Evolutionary conservation across 2,329 filamentous ascomycete species (phyloP).

Genomic region (Didymella arachidicola): DNA sequence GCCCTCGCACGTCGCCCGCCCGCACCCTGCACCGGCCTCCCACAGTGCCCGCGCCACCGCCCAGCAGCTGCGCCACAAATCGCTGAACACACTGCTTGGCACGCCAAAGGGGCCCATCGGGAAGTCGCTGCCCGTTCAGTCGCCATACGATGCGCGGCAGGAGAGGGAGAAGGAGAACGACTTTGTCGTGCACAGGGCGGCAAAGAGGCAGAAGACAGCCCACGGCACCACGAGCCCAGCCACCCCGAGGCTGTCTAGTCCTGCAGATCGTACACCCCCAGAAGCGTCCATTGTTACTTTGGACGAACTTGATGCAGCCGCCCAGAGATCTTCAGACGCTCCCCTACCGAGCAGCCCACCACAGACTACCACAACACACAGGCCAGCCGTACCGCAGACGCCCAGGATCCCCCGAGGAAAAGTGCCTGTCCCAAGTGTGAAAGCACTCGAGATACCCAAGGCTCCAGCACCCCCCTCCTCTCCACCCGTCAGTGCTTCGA

Average conservation of each 20-base stretch:
- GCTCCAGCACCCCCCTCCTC: constrained; percentile 42
- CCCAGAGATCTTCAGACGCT: constrained; percentile 32
- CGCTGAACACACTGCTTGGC: constrained; percentile 70
- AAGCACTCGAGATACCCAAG: constrained; percentile 34
- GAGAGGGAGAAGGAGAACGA: constrained; percentile 41
- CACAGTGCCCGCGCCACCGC: constrained; percentile 17
- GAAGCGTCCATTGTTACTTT: constrained; percentile 47
- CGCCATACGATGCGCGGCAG: constrained; percentile 68
- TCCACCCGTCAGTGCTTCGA: constrained; percentile 48
- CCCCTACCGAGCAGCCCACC: constrained; percentile 37
- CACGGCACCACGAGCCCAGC: constrained; percentile 20
- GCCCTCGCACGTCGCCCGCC: constrained; percentile 28
- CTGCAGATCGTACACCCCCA: constrained; percentile 29
- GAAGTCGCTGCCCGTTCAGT: constrained; percentile 66
- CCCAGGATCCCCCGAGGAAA: constrained; percentile 38
- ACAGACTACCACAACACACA: not conserved
- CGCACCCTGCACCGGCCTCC: constrained; percentile 23
- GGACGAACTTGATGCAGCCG: constrained; percentile 40
- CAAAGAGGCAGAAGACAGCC: constrained; percentile 51
- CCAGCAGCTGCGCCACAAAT: constrained; percentile 62
- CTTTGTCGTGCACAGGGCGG: constrained; percentile 44
- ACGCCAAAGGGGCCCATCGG: constrained; percentile 70
- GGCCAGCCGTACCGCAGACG: constrained; percentile 16
- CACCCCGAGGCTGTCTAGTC: constrained; percentile 25
- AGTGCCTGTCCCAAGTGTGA: constrained; percentile 35